Percentiles rank a stretch among this genome's conserved stretches.
These are phyloP conservation scores for Ophiocordyceps australis DNA, from an alignment of 2,329 filamentous ascomycete species.

Conservation along the genomic window DNA sequence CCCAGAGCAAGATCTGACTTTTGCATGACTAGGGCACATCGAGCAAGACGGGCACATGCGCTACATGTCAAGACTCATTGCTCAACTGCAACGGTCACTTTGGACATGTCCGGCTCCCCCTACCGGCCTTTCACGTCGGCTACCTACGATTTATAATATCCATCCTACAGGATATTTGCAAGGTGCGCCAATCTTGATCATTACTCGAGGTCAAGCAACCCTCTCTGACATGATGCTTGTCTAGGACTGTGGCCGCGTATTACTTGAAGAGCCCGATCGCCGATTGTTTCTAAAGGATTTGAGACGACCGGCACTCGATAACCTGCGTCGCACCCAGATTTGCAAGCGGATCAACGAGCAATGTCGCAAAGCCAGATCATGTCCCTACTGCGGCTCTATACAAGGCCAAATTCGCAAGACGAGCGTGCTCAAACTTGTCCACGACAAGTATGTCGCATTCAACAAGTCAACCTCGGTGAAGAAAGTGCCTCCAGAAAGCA, in stretches of 20 bases:
- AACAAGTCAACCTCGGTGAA: constrained; percentile 76
- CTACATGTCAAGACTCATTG: constrained; percentile 67
- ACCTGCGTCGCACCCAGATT: constrained; percentile 64
- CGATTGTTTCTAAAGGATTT: constrained; percentile 64
- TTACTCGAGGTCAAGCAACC: background rate
- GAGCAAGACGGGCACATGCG: constrained; percentile 61
- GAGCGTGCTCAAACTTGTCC: constrained; percentile 79
- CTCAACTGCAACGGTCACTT: constrained; percentile 89
- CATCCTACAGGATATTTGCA: constrained; percentile 91
- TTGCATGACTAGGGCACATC: constrained; percentile 77
- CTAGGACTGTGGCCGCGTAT: constrained; percentile 54
- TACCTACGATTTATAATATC: constrained; percentile 88
- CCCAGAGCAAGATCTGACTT: too few species aligned
- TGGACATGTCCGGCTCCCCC: constrained; percentile 74
- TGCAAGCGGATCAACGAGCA: constrained; percentile 79
- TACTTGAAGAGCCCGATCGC: constrained; percentile 67
- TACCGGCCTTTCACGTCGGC: constrained; percentile 90
- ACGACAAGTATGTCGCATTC: constrained; percentile 80
- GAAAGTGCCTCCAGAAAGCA: constrained; percentile 67
- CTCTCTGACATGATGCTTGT: background rate
- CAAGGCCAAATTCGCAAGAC: constrained; percentile 90
- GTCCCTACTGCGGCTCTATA: constrained; percentile 60
- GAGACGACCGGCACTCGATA: constrained; percentile 68
- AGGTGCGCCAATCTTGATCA: constrained; percentile 31
- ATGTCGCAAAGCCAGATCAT: constrained; percentile 72